Base-by-base conservation (phyloP, 306 rosid genomes). In the Rubus idaeus region DNA sequence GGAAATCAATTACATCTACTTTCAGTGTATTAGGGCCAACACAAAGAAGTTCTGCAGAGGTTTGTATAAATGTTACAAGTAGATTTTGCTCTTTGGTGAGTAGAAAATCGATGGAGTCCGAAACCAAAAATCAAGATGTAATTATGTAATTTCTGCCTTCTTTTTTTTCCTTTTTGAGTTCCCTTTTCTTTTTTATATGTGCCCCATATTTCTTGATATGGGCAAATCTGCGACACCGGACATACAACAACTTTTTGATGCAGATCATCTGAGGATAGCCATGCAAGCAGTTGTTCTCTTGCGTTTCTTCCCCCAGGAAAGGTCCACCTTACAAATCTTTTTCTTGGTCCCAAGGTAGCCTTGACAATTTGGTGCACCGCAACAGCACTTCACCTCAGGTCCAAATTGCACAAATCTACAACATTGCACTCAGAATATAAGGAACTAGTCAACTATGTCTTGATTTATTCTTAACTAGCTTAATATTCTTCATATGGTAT, bases 331-430 rank as follows among this genome's bases (percentile, higher is more conserved):
- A 53, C 61, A 82, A 77, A 83, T 83, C 85, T 86, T 91, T 88
- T 85, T 94, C 84, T 88, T 91, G 37, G 79, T 81, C 68, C 98
- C 98, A n/a, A 94, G 91, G 87, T 84, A 90, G 60, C 98, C 93
- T 81, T 87, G 96, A 78, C 98, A 94, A 71, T 89, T 91, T 73
- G 82, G 51, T 18, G 98, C 90, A 60, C 97, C 96, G 67, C 97
- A 91, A 30, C 79, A 85, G 76, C 97, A 94, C 77, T 79, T 83
- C 77, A 91, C 98, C 87, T 94, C 97, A 0, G 94, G 89, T 83
- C 98, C 98, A 74, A 94, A 94, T 86, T 94, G 96, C 80, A 94
- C 97, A 84, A 94, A 94, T 83, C 98, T 91, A 68, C 78, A 79
- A 76, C 68, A 16, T 51, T 8, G 18, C 10, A 35, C 42, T 17